These are phyloP conservation scores for Fomitopsis serialis DNA, from an alignment of 768 basidiomycete genomes.

Conservation along the genomic window DNA sequence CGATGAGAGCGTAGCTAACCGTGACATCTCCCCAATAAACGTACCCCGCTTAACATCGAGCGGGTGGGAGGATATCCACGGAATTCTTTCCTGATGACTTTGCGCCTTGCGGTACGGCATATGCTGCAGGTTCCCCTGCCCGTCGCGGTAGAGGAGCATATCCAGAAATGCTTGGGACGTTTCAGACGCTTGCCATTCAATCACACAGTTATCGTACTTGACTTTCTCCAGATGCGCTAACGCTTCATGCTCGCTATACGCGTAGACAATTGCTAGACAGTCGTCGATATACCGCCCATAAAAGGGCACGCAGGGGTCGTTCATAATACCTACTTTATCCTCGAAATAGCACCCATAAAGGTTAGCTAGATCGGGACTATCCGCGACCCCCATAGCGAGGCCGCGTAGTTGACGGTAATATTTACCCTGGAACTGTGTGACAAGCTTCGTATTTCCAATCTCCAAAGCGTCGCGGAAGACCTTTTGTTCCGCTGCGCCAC, in stretches of 20 bases:
- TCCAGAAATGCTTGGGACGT: slow-evolving; percentile 20
- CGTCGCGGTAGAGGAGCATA: slow-evolving; percentile 22
- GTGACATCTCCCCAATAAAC: slow-evolving; percentile 15
- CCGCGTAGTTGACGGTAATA: too few species aligned
- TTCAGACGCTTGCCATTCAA: slow-evolving; percentile 8
- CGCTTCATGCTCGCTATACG: not conserved
- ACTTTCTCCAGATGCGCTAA: not conserved
- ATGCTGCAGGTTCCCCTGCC: slow-evolving; percentile 1
- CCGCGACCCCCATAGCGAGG: too few species aligned
- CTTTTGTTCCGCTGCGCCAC: too few species aligned
- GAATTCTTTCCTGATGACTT: slow-evolving; percentile 16
- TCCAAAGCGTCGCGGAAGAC: too few species aligned
- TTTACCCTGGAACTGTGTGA: too few species aligned
- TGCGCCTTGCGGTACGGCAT: slow-evolving; percentile 9
- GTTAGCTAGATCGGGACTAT: too few species aligned
- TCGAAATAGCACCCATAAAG: too few species aligned
- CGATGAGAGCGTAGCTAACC: slow-evolving; percentile 19
- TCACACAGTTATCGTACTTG: slow-evolving; percentile 9
- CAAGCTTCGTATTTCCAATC: too few species aligned
- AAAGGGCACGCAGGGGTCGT: slow-evolving; percentile 14
- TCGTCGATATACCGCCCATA: slow-evolving; percentile 33
- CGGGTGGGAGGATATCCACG: slow-evolving; percentile 8
- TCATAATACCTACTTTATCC: slow-evolving; percentile 5
- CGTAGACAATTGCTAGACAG: slow-evolving; percentile 9
- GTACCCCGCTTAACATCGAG: slow-evolving; percentile 14